Base-by-base conservation (phyloP, 1,284 basidiomycete species). In the Chondrostereum purpureum region DNA sequence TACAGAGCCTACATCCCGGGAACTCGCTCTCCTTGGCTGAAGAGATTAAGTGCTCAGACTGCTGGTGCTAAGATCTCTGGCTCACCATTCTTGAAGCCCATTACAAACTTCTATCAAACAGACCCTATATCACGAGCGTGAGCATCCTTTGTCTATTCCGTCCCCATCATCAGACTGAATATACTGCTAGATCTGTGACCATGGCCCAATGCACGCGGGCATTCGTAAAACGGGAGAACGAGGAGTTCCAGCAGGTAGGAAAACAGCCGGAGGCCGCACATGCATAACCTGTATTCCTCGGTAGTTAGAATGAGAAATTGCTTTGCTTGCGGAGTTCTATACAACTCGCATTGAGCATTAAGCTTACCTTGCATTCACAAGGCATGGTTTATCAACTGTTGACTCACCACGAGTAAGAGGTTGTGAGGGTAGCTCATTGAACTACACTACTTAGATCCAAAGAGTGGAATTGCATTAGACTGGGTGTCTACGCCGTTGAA, bases 101-200 rank as follows among this genome's bases (percentile, higher is more conserved):
- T 99, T 56, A 57, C 70, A 47, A 97, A 97, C 74, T 99, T 98
- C 69, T 99, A 98, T 71, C 86, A 93, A 69, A 98, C 95, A 5
- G 92, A 95, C 66, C 78, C 88, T 24, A 86, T 90, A 54, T 88
- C 87, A 40, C 70, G 87, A 75, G 84, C 87, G 86, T 88, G 54
- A 67, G 87, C 80, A 0, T 23, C 46, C 19, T 10, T 39, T 34
- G 34, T 46, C 5, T 27, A 31, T 49, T 38, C 46, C 45, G 50
- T 27, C 51, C 44, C 34, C n/a, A 41, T 12, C 34, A 11, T 35
- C 18, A 20, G 41, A 44, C 20, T 34, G 38, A 14, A 5, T 34
- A 24, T 44, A 11, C 41, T 35, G 34, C 18, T 57, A 88, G 87
- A 37, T 90, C 88, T 8, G 83, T 89, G 18, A 90, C 88, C 19